A percentile compares a stretch with the other conserved stretches of the same genome.
These are phyloP conservation scores for Starmera dryadoides DNA, from an alignment of 805 yeast genomes.

Conservation along the genomic window DNA sequence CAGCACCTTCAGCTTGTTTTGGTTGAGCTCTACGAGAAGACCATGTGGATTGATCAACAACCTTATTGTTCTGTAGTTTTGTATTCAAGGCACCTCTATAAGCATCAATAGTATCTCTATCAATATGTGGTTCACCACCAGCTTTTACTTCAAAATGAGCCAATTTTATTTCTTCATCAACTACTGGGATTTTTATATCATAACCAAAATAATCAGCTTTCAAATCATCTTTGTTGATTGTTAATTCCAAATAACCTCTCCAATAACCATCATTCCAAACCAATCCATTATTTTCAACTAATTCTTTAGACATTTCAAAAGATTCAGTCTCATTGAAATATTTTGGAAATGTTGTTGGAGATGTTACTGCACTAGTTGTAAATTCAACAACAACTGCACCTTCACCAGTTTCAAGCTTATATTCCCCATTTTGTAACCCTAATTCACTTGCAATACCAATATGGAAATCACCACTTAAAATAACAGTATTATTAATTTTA, in stretches of 20 bases:
- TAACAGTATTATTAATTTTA: slow-evolving; percentile 10
- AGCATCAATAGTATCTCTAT: slow-evolving; percentile 2
- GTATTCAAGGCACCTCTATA: slow-evolving; percentile 1
- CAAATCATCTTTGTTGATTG: not conserved
- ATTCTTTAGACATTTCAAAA: slow-evolving; percentile 2
- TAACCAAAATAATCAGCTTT: slow-evolving; percentile 6
- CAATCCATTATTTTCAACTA: slow-evolving; percentile 5
- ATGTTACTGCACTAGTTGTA: slow-evolving; percentile 17
- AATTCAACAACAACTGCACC: slow-evolving; percentile 19
- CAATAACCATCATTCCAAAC: slow-evolving; percentile 10
- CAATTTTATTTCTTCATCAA: slow-evolving; percentile 1
- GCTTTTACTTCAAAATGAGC: slow-evolving; percentile 6
- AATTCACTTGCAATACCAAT: slow-evolving; percentile 19
- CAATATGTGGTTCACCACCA: slow-evolving; percentile 2
- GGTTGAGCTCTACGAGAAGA: not conserved
- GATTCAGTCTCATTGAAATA: not conserved
- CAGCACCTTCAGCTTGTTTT: not conserved
- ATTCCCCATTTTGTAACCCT: slow-evolving; percentile 5
- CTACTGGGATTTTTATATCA: slow-evolving; percentile 2
- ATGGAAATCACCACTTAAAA: slow-evolving; percentile 20
- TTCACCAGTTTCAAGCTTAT: slow-evolving; percentile 14
- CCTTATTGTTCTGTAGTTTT: not conserved
- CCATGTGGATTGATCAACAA: not conserved
- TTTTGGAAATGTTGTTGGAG: slow-evolving; percentile 17
- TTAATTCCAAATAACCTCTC: slow-evolving; percentile 8